Evolutionary conservation across 129 eudicot species (phyloP).

Genomic region (Heracleum sosnowskyi): DNA sequence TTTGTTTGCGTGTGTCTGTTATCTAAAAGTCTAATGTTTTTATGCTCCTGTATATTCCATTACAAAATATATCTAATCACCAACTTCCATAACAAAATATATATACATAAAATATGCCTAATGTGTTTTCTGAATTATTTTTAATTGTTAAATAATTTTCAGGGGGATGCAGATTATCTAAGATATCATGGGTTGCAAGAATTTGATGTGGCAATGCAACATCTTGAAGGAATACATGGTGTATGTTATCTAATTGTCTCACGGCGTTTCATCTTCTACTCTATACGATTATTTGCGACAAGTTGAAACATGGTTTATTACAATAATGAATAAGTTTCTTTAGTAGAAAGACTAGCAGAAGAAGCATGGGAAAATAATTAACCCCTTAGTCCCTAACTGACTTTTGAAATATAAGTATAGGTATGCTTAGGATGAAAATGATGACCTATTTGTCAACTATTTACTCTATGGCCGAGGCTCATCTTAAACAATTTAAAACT

Average conservation of each 20-base stretch:
- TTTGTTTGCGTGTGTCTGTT: neutral
- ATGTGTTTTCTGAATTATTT: conserved; percentile 5
- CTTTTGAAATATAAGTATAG: neutral
- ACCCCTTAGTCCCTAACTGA: no score
- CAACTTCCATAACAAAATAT: neutral
- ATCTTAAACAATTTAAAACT: neutral
- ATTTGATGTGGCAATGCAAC: conserved; percentile 96
- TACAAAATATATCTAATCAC: neutral
- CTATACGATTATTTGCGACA: neutral
- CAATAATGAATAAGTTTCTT: neutral
- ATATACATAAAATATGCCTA: neutral
- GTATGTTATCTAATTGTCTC: conserved; percentile 37
- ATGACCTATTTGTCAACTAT: neutral
- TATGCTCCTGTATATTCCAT: neutral
- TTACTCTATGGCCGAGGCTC: neutral
- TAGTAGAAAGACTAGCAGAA: neutral
- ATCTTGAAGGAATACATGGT: conserved; percentile 76
- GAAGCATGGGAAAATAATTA: neutral
- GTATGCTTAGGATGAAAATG: neutral
- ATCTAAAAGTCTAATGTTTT: neutral
- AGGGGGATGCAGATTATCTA: conserved; percentile 94
- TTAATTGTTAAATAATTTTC: conserved; percentile 8
- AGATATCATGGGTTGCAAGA: conserved; percentile 91
- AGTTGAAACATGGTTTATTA: neutral
- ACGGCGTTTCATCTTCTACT: neutral